Evolutionary conservation across 2,329 filamentous ascomycete genomes (phyloP).

Genomic region (Xylariaceae sp.): DNA sequence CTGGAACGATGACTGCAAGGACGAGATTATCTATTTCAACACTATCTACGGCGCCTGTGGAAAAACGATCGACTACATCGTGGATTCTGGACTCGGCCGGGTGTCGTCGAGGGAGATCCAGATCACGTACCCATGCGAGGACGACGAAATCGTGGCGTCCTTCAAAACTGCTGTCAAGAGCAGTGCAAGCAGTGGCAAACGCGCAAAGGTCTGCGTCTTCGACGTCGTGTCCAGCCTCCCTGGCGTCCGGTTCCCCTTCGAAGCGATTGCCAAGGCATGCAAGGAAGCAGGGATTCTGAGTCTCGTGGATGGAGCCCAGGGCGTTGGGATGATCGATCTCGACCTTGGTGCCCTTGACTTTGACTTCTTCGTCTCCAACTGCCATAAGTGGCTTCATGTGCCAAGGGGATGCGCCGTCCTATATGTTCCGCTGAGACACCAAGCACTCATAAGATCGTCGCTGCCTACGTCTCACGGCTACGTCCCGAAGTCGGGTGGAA

Average conservation of each 20-base stretch:
- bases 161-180: constrained; percentile 63
- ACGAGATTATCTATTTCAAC: constrained; percentile 78
- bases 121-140: constrained; percentile 69
- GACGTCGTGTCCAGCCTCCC: constrained; percentile 81
- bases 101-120: constrained; percentile 57
- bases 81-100: constrained; percentile 61
- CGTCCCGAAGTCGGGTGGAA: constrained; percentile 45
- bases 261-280: constrained; percentile 66
- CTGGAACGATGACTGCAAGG: constrained; percentile 70
- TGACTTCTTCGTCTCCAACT: constrained; percentile 87
- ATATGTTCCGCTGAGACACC: constrained; percentile 77
- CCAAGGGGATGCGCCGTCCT: constrained; percentile 82
- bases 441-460: constrained; percentile 72
- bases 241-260: constrained; percentile 79
- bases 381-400: constrained; percentile 86
- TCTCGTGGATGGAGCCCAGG: constrained; percentile 83
- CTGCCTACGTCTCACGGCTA: constrained; percentile 84
- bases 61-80: constrained; percentile 70
- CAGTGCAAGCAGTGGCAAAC: constrained; percentile 59
- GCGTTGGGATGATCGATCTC: constrained; percentile 75
- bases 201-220: constrained; percentile 70
- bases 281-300: constrained; percentile 69
- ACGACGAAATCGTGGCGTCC: constrained; percentile 63
- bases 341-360: constrained; percentile 69
- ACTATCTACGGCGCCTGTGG: constrained; percentile 80